phyloP scores from a whole-genome alignment of 2,329 filamentous ascomycete genomes.

The Falciphora oryzae region DNA sequence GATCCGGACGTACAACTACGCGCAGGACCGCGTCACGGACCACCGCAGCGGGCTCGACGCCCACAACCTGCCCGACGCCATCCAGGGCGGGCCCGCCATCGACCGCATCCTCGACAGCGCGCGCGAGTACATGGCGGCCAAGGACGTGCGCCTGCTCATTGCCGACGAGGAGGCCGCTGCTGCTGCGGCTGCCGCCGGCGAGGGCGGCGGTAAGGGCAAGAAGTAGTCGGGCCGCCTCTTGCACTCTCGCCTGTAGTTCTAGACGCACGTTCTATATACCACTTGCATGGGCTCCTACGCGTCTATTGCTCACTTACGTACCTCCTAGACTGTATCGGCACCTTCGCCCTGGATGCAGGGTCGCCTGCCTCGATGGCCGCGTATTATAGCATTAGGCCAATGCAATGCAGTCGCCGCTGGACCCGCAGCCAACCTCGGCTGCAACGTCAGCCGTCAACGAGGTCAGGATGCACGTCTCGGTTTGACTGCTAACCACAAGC shows the following conservation, averaged over 20 bases:
- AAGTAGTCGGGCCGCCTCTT: conserved; percentile 8
- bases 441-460: too few species aligned
- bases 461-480: too few species aligned
- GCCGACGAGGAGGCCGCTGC: conserved; percentile 51
- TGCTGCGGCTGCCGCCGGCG: conserved; percentile 14
- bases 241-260: background rate
- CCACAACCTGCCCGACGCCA: conserved; percentile 74
- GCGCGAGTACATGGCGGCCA: conserved; percentile 65
- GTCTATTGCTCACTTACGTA: background rate
- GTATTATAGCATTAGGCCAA: background rate
- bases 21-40: conserved; percentile 75
- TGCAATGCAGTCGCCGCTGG: background rate
- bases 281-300: background rate
- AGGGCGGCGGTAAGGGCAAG: conserved; percentile 17
- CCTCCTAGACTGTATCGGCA: background rate
- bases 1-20: conserved; percentile 83
- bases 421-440: background rate
- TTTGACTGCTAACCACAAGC: too few species aligned
- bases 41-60: conserved; percentile 76
- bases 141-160: conserved; percentile 67
- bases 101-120: conserved; percentile 75
- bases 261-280: background rate
- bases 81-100: conserved; percentile 65
- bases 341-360: background rate
- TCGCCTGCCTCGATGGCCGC: background rate